Percentiles rank a stretch among this genome's conserved stretches.
phyloP scores from a whole-genome alignment of 2,329 filamentous ascomycete genomes.

The Apiospora hydei region DNA sequence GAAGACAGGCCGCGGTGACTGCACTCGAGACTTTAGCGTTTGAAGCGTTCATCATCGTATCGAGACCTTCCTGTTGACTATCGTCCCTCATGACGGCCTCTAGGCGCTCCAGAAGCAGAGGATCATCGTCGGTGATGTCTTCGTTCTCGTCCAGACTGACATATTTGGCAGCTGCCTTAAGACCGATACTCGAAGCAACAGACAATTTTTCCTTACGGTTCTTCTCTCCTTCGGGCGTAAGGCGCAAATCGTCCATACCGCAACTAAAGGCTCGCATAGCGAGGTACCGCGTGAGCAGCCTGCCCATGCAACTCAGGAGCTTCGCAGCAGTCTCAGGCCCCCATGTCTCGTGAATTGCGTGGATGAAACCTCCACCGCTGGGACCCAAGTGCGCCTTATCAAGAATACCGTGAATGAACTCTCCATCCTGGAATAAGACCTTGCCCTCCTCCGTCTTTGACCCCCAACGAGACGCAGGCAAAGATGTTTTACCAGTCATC shows the following conservation, averaged over 20 bases:
- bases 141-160: constrained; percentile 77
- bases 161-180: constrained; percentile 84
- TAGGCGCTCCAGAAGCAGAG: constrained; percentile 77
- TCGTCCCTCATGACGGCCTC: constrained; percentile 93
- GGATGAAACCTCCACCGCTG: constrained; percentile 84
- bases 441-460: constrained; percentile 76
- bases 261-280: constrained; percentile 96
- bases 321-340: constrained; percentile 87
- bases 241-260: constrained; percentile 92
- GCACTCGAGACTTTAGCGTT: constrained; percentile 75
- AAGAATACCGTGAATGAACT: constrained; percentile 88
- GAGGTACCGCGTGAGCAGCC: constrained; percentile 86
- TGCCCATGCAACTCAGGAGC: constrained; percentile 86
- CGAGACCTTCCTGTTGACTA: constrained; percentile 87
- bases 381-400: constrained; percentile 97
- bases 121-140: constrained; percentile 64
- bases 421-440: constrained; percentile 85
- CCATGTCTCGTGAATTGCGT: constrained; percentile 92
- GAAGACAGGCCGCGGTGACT: constrained; percentile 82
- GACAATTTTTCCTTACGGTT: constrained; percentile 72
- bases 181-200: constrained; percentile 73
- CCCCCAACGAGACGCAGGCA: constrained; percentile 83
- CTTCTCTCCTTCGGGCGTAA: constrained; percentile 81
- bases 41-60: constrained; percentile 80
- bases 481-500: constrained; percentile 80